Percentiles rank a stretch among this genome's conserved stretches.
Conservation (phyloP, 768 basidiomycete genomes). For the Tulasnella sp. region DNA sequence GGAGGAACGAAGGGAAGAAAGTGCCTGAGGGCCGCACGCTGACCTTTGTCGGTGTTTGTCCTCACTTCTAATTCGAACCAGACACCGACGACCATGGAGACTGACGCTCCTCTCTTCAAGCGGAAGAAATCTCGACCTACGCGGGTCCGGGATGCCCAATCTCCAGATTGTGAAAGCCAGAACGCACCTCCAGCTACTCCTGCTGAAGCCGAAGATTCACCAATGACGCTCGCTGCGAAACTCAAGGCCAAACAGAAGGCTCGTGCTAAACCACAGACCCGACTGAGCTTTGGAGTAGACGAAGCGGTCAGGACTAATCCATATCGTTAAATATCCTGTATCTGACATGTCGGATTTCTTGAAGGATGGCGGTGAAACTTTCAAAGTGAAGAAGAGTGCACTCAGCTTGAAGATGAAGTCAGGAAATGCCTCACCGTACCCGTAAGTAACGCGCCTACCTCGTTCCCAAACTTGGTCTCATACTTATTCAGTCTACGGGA, state of each 20-base stretch:
- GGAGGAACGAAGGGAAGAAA: no score
- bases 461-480: neutral
- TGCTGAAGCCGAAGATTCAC: conserved; percentile 13
- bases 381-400: conserved; percentile 71
- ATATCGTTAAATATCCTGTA: neutral
- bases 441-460: neutral
- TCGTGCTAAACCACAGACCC: conserved; percentile 50
- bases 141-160: neutral
- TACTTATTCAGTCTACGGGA: neutral
- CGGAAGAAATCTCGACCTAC: conserved; percentile 10
- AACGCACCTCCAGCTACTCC: neutral
- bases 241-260: conserved; percentile 58
- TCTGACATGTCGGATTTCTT: neutral
- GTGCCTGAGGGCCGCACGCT: neutral
- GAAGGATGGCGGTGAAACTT: conserved; percentile 45
- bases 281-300: conserved; percentile 65
- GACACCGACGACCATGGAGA: neutral
- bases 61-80: neutral
- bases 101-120: conserved; percentile 12
- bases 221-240: conserved; percentile 28
- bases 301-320: conserved; percentile 40
- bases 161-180: neutral
- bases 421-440: neutral
- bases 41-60: neutral
- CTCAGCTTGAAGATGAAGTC: conserved; percentile 45